Evolutionary conservation across 768 basidiomycete species (phyloP).

Genomic region (Tubosaeta brunneosetosa): DNA sequence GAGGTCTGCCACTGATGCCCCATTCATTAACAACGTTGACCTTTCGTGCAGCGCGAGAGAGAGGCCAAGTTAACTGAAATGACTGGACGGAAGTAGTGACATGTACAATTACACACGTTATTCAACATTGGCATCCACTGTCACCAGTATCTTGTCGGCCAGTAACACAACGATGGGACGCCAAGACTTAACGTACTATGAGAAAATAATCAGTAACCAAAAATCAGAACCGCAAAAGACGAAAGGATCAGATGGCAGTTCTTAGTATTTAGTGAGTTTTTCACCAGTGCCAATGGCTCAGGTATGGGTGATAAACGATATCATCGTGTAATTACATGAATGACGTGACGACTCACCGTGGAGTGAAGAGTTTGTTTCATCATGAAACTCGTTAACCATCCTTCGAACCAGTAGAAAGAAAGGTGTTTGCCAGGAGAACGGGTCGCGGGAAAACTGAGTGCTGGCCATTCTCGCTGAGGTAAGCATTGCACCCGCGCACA

Average conservation of each 20-base stretch:
- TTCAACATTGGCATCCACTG: neutral
- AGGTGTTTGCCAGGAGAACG: too few species aligned
- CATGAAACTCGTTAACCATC: too few species aligned
- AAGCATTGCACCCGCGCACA: too few species aligned
- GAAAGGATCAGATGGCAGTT: constrained; percentile 31
- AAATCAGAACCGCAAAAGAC: neutral
- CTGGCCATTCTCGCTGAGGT: too few species aligned
- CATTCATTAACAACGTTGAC: constrained; percentile 1
- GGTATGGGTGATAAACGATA: constrained; percentile 19
- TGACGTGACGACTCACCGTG: neutral
- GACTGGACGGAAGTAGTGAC: constrained; percentile 8
- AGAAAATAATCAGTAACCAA: constrained; percentile 9
- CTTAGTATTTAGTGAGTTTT: constrained; percentile 27
- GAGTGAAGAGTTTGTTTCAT: neutral
- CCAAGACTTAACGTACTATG: neutral
- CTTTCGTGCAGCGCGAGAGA: constrained; percentile 44
- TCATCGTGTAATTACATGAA: constrained; percentile 14
- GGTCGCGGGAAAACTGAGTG: too few species aligned
- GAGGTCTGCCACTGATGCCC: constrained; percentile 37
- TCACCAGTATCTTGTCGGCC: neutral
- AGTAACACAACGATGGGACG: neutral
- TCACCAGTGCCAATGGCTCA: constrained; percentile 32
- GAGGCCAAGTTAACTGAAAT: constrained; percentile 46
- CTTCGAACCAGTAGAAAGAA: too few species aligned
- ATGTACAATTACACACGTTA: neutral